These are phyloP conservation scores for Oemleria cerasiformis DNA, from an alignment of 306 rosid genomes.

Conservation along the genomic window DNA sequence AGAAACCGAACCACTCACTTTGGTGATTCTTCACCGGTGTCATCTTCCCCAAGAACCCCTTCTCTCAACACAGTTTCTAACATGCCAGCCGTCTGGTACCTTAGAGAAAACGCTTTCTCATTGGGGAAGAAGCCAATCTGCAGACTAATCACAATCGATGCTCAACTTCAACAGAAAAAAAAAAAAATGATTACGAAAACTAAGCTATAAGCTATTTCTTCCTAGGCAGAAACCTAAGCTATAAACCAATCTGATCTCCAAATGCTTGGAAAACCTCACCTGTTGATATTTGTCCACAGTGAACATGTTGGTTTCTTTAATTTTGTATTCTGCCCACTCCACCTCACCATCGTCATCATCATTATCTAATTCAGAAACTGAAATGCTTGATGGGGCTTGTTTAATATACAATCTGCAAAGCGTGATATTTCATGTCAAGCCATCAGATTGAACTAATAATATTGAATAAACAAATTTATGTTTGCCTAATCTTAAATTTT, in stretches of 20 bases:
- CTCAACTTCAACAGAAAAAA: slow-evolving; percentile 43
- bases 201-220: slow-evolving; percentile 9
- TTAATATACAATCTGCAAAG: slow-evolving; percentile 68
- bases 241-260: not conserved
- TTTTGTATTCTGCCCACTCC: slow-evolving; percentile 96
- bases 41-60: slow-evolving; percentile 96
- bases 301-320: slow-evolving; percentile 91
- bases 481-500: not conserved
- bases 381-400: slow-evolving; percentile 65
- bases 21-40: slow-evolving; percentile 91
- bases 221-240: not conserved
- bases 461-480: not conserved
- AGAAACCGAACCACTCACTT: slow-evolving; percentile 43
- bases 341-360: slow-evolving; percentile 32
- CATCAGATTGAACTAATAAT: not conserved
- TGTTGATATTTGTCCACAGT: slow-evolving; percentile 95
- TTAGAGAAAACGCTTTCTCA: slow-evolving; percentile 80
- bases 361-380: slow-evolving; percentile 38
- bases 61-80: slow-evolving; percentile 77
- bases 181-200: slow-evolving; percentile 36
- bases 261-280: slow-evolving; percentile 48
- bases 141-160: slow-evolving; percentile 69
- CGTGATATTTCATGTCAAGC: slow-evolving; percentile 11
- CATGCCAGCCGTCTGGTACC: slow-evolving; percentile 99
- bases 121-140: slow-evolving; percentile 92